Evolutionary conservation across 345 rosid species (phyloP).

Genomic region (Salix dunnii): DNA sequence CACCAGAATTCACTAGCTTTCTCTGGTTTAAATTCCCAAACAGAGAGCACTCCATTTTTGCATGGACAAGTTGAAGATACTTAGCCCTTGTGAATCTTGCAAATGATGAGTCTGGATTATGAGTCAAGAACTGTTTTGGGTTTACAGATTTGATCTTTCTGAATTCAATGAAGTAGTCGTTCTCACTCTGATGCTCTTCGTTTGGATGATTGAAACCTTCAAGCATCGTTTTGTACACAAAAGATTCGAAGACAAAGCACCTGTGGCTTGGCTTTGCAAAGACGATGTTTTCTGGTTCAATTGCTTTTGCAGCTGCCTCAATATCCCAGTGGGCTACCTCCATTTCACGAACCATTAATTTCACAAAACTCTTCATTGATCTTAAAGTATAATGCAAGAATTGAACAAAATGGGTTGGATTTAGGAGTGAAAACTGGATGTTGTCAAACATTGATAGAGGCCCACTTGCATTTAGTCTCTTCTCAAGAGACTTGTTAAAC

Average conservation of each 20-base stretch:
- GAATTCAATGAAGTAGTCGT: slow-evolving; percentile 45
- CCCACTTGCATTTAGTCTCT: slow-evolving; percentile 64
- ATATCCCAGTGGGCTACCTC: slow-evolving; percentile 78
- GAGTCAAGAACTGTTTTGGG: slow-evolving; percentile 44
- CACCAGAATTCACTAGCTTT: slow-evolving; percentile 65
- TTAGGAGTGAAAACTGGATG: slow-evolving; percentile 38
- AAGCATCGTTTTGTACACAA: slow-evolving; percentile 58
- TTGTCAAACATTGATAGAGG: slow-evolving; percentile 49
- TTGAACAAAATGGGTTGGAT: slow-evolving; percentile 49
- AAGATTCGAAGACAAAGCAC: slow-evolving; percentile 68
- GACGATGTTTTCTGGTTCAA: slow-evolving; percentile 38
- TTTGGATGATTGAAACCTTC: slow-evolving; percentile 56
- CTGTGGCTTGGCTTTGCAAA: slow-evolving; percentile 50
- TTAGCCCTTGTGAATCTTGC: slow-evolving; percentile 53
- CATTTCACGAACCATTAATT: slow-evolving; percentile 68
- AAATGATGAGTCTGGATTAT: slow-evolving; percentile 51
- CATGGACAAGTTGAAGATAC: slow-evolving; percentile 74
- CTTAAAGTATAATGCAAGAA: slow-evolving; percentile 50
- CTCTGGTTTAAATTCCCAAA: slow-evolving; percentile 85
- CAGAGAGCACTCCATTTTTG: slow-evolving; percentile 94
- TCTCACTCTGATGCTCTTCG: slow-evolving; percentile 12
- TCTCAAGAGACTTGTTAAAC: slow-evolving; percentile 55
- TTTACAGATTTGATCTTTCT: slow-evolving; percentile 43
- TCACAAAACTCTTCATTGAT: slow-evolving; percentile 65
- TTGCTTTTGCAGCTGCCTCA: slow-evolving; percentile 60